These are phyloP conservation scores for Extremus antarcticus DNA, from an alignment of 495 filamentous ascomycete species.

Conservation along the genomic window DNA sequence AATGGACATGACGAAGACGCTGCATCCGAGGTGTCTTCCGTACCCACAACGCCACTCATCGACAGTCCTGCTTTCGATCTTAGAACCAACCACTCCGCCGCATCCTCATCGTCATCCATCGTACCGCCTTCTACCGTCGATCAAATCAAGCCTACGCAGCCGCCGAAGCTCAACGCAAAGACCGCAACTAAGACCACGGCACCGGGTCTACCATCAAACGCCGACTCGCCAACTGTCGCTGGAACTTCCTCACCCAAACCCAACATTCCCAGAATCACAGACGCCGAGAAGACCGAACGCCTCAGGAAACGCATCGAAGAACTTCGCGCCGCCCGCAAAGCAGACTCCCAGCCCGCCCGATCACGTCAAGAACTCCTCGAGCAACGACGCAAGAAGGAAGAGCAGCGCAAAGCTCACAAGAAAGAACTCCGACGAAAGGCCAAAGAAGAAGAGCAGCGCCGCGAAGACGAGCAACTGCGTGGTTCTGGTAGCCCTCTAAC, in stretches of 20 bases:
- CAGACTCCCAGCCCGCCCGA: slow-evolving; percentile 67
- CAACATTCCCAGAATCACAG: slow-evolving; percentile 41
- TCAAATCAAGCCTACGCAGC: not conserved
- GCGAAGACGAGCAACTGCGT: slow-evolving; percentile 42
- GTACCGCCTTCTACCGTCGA: slow-evolving; percentile 18
- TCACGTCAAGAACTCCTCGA: slow-evolving; percentile 86
- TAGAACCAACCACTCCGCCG: slow-evolving; percentile 20
- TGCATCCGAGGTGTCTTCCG: slow-evolving; percentile 12
- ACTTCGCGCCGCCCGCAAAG: slow-evolving; percentile 70
- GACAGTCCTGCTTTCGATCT: slow-evolving; percentile 17
- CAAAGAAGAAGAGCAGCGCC: slow-evolving; percentile 61
- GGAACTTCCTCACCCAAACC: slow-evolving; percentile 27
- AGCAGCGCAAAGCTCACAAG: slow-evolving; percentile 74
- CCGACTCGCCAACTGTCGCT: too few relatives aligned
- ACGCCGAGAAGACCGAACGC: slow-evolving; percentile 58
- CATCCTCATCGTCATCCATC: slow-evolving; percentile 27
- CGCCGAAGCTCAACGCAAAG: slow-evolving; percentile 5
- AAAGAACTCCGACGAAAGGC: slow-evolving; percentile 64
- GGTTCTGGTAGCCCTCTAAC: slow-evolving; percentile 21
- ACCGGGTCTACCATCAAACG: too few relatives aligned
- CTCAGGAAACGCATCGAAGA: slow-evolving; percentile 70
- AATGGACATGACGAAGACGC: not conserved
- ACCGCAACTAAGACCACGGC: not conserved
- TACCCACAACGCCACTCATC: slow-evolving; percentile 11
- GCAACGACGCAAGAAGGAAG: slow-evolving; percentile 72